Base-by-base conservation (phyloP, 805 yeast species). In the Ogataea naganishii region DNA sequence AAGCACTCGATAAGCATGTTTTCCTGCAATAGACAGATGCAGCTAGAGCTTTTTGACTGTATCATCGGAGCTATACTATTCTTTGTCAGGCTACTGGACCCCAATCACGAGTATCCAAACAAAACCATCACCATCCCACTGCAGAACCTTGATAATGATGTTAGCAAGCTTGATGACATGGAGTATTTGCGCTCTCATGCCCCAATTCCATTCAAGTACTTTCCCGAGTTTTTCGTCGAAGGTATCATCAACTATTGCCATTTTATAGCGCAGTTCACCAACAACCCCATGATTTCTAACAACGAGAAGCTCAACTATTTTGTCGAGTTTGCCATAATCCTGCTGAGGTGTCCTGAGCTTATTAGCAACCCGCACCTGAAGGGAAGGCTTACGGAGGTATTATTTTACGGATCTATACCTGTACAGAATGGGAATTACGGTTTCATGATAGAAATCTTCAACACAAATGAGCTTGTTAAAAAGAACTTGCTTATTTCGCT, bases 341-440 rank as follows among this genome's bases (percentile, higher is more conserved):
- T 88, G 34, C 59, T 92, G 47, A 73, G 96, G 51, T 81, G 92
- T 49, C 88, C 92, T 2, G 92, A 82, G 49, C 50, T 82, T 21
- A 66, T 92, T 29, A 83, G 92, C 31, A 92, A 92, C 47, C 98
- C 98, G 0, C 96, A 92, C 60, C 66, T 92, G 60, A 89, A 92
- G 46, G 77, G 94, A 13, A 73, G 79, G 45, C 59, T 92, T 30
- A 80, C 84, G 14, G 95, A 89, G 50, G 66, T 84, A 16, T 60
- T 92, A 31, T 85, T 80, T 43, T 62, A 67, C 38, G 97, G 97
- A 0, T 62, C 83, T 0, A 58, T 72, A 40, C 79, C 80, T 8
- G 39, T 64, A 29, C 60, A 55, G 12, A 57, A 60, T 35, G 82
- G 75, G 18, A 58, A 65, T 18, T 77, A 83, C 3, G 98, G 97